These are phyloP conservation scores for Floccularia luteovirens DNA, from an alignment of 768 basidiomycete genomes.

Conservation along the genomic window DNA sequence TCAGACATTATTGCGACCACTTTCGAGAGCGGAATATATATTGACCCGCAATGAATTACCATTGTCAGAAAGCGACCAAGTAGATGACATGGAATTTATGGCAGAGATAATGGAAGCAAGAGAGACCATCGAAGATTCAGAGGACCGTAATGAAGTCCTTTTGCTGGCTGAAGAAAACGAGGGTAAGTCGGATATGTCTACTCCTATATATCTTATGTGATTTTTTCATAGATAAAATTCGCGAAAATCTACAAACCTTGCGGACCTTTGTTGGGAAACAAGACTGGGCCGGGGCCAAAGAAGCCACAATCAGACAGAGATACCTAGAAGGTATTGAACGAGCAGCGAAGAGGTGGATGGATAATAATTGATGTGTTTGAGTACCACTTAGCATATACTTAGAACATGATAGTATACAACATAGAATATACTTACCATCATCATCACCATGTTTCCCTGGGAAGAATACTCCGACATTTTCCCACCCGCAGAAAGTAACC, in stretches of 20 bases:
- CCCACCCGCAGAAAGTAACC: too few species aligned
- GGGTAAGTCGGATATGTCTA: conserved; percentile 24
- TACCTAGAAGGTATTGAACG: conserved; percentile 64
- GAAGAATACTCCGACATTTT: too few species aligned
- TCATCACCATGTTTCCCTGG: too few species aligned
- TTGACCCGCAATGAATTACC: conserved; percentile 52
- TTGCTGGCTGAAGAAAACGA: conserved; percentile 44
- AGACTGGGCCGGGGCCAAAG: conserved; percentile 53
- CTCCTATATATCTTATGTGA: conserved; percentile 1
- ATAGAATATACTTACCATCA: too few species aligned
- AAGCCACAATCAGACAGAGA: conserved; percentile 57
- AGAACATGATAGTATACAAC: too few species aligned
- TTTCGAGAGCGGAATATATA: conserved; percentile 77
- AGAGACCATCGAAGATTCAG: conserved; percentile 67
- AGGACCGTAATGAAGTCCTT: conserved; percentile 39
- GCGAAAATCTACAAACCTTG: conserved; percentile 35
- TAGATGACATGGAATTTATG: conserved; percentile 67
- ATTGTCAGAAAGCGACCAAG: conserved; percentile 61
- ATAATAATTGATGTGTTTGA: conserved; percentile 11
- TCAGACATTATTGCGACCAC: conserved; percentile 61
- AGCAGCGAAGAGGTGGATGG: conserved; percentile 36
- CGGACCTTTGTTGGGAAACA: conserved; percentile 37
- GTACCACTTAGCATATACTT: background rate
- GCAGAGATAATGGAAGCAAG: conserved; percentile 72
- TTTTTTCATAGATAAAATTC: conserved; percentile 39